Evolutionary conservation across 257 asterid genomes (phyloP).

Genomic region (Nemophila menziesii): DNA sequence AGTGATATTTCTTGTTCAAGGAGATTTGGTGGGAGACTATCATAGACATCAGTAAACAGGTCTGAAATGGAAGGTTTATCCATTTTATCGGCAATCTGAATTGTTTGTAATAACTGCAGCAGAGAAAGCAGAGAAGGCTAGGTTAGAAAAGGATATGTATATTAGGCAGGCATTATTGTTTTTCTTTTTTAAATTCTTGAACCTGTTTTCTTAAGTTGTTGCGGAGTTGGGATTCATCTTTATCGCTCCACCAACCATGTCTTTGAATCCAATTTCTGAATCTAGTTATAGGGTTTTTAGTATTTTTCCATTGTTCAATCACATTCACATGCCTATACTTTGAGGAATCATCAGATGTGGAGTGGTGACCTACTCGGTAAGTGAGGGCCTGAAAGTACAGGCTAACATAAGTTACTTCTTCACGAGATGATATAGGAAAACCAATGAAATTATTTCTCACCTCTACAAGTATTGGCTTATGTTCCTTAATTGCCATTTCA

Average conservation of each 20-base stretch:
- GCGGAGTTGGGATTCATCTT: conserved; percentile 48
- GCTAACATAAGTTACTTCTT: too few relatives aligned
- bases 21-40: conserved; percentile 41
- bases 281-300: conserved; percentile 39
- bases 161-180: background rate
- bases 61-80: conserved; percentile 48
- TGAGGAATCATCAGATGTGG: conserved; percentile 91
- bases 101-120: conserved; percentile 48
- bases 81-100: conserved; percentile 56
- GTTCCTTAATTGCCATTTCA: conserved; percentile 59
- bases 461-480: conserved; percentile 75
- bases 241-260: conserved; percentile 77
- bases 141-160: background rate
- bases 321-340: conserved; percentile 57
- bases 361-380: conserved; percentile 85
- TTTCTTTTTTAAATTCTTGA: too few relatives aligned
- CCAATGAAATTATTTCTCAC: conserved; percentile 19
- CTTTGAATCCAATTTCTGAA: conserved; percentile 68
- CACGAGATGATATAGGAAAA: background rate
- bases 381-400: conserved; percentile 48
- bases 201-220: conserved; percentile 52
- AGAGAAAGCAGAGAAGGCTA: too few relatives aligned
- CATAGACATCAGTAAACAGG: conserved; percentile 67
- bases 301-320: conserved; percentile 75
- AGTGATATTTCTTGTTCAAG: conserved; percentile 56